A percentile compares a stretch with the other conserved stretches of the same genome.
Evolutionary conservation across 1,284 basidiomycete genomes (phyloP).

Genomic region (Papiliotrema nemorosa): DNA sequence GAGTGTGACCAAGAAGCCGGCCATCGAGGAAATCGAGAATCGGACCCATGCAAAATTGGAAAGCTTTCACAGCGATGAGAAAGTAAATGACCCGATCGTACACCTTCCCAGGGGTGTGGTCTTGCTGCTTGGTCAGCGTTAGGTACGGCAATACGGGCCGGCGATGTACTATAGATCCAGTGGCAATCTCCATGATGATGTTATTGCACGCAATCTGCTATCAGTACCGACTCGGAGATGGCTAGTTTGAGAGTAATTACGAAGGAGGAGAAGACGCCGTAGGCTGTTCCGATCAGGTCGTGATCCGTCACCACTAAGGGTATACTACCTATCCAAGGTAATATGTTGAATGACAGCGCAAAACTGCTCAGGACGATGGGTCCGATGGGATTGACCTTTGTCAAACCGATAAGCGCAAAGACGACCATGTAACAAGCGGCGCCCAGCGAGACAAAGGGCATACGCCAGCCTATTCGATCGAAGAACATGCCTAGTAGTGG

Average conservation of each 20-base stretch:
- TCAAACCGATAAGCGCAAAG: conserved; percentile 48
- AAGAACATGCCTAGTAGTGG: conserved; percentile 45
- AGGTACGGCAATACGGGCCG: not conserved
- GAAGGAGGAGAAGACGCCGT: conserved; percentile 51
- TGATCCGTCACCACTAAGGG: conserved; percentile 49
- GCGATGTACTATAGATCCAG: conserved; percentile 45
- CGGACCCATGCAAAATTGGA: conserved; percentile 45
- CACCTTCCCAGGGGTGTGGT: conserved; percentile 34
- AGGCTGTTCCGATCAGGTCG: conserved; percentile 48
- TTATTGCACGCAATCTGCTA: conserved; percentile 1
- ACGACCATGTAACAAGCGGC: conserved; percentile 48
- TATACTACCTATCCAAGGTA: conserved; percentile 49
- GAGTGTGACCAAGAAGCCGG: conserved; percentile 39
- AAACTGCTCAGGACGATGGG: conserved; percentile 48
- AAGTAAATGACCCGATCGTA: conserved; percentile 49
- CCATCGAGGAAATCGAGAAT: conserved; percentile 42
- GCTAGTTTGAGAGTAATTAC: conserved; percentile 32
- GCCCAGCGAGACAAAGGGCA: conserved; percentile 37
- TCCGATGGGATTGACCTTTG: conserved; percentile 46
- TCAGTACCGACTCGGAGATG: not conserved
- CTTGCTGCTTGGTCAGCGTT: conserved; percentile 29
- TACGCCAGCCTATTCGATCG: conserved; percentile 40
- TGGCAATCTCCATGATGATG: conserved; percentile 45
- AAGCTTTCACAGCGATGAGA: conserved; percentile 49
- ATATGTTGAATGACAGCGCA: conserved; percentile 44